A percentile compares a stretch with the other conserved stretches of the same genome.
Conservation (phyloP, 2,329 filamentous ascomycete genomes). For the Nigrospora sphaerica region DNA sequence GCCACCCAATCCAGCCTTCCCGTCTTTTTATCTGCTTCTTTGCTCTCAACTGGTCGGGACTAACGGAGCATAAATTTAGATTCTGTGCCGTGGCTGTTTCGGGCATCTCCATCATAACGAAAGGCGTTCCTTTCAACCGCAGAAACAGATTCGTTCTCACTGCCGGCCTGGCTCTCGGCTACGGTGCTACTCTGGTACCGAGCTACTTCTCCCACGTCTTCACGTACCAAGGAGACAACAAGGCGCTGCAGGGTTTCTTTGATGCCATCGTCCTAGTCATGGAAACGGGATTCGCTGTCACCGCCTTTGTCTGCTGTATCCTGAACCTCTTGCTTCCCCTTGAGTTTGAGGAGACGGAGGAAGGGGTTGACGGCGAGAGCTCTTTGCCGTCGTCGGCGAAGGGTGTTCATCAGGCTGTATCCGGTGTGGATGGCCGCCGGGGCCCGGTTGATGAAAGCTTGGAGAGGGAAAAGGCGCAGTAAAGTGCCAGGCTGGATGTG, state of each 20-base stretch:
- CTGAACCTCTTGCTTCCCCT: constrained; percentile 68
- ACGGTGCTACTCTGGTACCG: constrained; percentile 60
- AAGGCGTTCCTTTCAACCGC: constrained; percentile 64
- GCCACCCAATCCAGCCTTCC: neutral
- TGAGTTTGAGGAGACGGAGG: constrained; percentile 65
- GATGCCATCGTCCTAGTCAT: constrained; percentile 68
- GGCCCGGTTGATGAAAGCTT: too few species aligned
- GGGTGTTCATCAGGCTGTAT: too few species aligned
- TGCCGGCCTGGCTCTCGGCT: constrained; percentile 65
- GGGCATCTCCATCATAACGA: constrained; percentile 68
- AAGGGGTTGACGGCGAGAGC: constrained; percentile 28
- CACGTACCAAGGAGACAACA: constrained; percentile 63
- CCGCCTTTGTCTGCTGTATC: constrained; percentile 64
- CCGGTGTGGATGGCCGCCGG: too few species aligned
- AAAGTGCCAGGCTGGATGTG: too few species aligned
- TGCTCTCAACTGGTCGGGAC: neutral
- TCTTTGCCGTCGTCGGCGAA: neutral
- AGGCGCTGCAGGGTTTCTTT: constrained; percentile 62
- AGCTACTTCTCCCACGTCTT: constrained; percentile 67
- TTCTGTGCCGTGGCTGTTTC: constrained; percentile 55
- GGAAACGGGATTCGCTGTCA: constrained; percentile 69
- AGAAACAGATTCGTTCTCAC: constrained; percentile 79
- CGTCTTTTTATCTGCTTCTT: neutral
- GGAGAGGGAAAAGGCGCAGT: too few species aligned
- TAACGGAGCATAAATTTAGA: neutral